phyloP scores from a whole-genome alignment of 208 protist species.

The Vickermania spadyakhi region DNA sequence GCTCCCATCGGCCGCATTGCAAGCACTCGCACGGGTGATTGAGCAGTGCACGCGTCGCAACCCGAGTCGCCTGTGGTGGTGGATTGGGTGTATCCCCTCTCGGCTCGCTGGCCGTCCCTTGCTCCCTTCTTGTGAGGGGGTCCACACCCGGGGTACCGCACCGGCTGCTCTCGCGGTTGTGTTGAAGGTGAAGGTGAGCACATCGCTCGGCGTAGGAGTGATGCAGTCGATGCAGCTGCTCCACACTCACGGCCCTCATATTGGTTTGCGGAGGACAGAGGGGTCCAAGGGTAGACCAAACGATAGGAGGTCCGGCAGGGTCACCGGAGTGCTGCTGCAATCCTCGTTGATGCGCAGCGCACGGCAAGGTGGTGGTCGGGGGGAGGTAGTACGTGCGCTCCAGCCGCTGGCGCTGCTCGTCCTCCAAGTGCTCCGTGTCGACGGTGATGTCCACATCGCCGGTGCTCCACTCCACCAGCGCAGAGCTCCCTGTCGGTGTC shows the following conservation, averaged over 20 bases:
- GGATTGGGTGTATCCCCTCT: background rate
- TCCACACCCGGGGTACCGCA: background rate
- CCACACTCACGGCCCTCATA: too few relatives aligned
- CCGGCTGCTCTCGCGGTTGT: background rate
- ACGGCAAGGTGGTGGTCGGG: slow-evolving; percentile 3
- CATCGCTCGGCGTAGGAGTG: slow-evolving; percentile 1
- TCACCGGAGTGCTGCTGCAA: too few relatives aligned
- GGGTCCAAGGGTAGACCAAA: background rate
- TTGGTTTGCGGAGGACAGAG: too few relatives aligned
- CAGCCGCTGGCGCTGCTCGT: slow-evolving; percentile 31
- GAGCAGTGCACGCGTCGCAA: background rate
- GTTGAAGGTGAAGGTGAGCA: background rate
- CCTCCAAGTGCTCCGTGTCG: slow-evolving; percentile 46
- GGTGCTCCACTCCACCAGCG: slow-evolving; percentile 49
- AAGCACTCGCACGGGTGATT: slow-evolving; percentile 4
- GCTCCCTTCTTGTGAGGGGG: background rate
- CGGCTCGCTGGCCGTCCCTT: background rate
- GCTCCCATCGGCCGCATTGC: slow-evolving; percentile 5
- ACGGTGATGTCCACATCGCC: slow-evolving; percentile 48
- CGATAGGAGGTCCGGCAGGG: too few relatives aligned
- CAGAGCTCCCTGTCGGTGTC: slow-evolving; percentile 8
- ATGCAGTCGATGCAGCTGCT: slow-evolving; percentile 38
- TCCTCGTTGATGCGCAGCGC: too few relatives aligned
- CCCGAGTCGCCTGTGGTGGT: background rate
- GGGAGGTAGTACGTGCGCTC: slow-evolving; percentile 37